Evolutionary conservation across 129 eudicot genomes (phyloP), one percentile per base, ranked within the genome.

Genomic region (Tagetes erecta): DNA sequence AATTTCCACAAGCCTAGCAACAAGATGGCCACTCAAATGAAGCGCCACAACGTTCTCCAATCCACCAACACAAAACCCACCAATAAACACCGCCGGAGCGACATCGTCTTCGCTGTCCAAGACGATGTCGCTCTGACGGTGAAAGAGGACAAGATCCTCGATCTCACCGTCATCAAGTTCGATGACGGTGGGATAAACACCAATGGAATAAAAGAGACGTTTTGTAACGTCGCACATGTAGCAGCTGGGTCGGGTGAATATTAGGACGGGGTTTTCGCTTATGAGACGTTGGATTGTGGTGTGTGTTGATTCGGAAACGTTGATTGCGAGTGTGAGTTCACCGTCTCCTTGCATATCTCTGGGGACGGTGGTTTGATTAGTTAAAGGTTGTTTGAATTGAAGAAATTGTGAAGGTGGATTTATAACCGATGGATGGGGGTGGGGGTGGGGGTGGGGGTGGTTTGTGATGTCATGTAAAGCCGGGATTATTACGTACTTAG

Each of bases 151-250:
- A 35, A 82, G 81, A 35, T 86, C 97, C 20, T 73, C 70, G 77
- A 91, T 80, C 84, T 91, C 95, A 6, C 79, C 82, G 30, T 88
- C 97, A 9, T 86, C 95, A 52, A 91, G 62, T 30, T 83, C 82
- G 60, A 91, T 91, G 60, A 91, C 95, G 20, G 95, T 88, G 53
- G 97, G 95, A 83, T 82, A 88, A 51, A 88, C 97, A 1, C 97
- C 92, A 13, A 88, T 41, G 51, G 86, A 73, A 53, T 86, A 81
- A 8, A 91, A 83, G 58, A 91, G 85, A 3, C 82, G 76, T 75
- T 83, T 88, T 92, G 88, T 88, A 69, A 91, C 97, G 71, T 91
- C 90, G 66, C 95, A 91, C 97, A 91, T 86, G 90, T 86, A 91
- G 64, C 95, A 91, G 7, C 83, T 47, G 8, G 87, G 20, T 0